Base-by-base conservation (phyloP, 352 stramenopile species). In the Globisporangium lucens region DNA sequence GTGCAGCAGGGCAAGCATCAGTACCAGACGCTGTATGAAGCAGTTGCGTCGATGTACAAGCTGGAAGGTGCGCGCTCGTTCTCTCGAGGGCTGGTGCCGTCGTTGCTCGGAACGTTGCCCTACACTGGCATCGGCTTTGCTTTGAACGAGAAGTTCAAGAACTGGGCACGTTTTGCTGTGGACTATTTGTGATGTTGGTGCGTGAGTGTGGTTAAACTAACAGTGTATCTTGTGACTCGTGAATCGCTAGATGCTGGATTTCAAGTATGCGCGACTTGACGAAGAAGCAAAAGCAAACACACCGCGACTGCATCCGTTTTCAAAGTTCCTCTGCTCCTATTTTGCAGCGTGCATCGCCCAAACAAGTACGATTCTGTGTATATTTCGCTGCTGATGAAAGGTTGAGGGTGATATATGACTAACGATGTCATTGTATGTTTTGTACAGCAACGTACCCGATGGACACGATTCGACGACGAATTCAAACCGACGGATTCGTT, bases 41-140 rank as follows among this genome's bases (percentile, higher is more conserved):
- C 84, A 0, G 79, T 95, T 10, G 27, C 70, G 17, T 74, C 79
- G 15, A 95, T 95, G 87, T 95, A 95, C 69, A 85, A 82, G 59
- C 70, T 82, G 17, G 87, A 91, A 24, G 88, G 88, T 1, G 59
- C 71, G 2, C 75, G 85, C 1, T 93, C 82, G 65, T 94, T 95
- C 58, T 80, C 79, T 15, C 72, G 85, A 2, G 88, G 88, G 7
- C 66, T 95, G 2, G 65, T 93, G 65, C 85, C 87, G n/a, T 93
- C 87, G 35, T 62, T 95, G 59, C 64, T 95, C 22, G 88, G 88
- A 4, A 94, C 87, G n/a, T 66, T 95, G 58, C 88, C 87, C 20
- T 95, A 95, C 72, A 94, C 86, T 17, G 88, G 88, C 15, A 95
- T 95, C 61, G 88, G 86, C 1, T 95, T 95, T 66, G 86, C 80